phyloP scores from a whole-genome alignment of 2,329 filamentous ascomycete genomes.

The Fusarium succisae region DNA sequence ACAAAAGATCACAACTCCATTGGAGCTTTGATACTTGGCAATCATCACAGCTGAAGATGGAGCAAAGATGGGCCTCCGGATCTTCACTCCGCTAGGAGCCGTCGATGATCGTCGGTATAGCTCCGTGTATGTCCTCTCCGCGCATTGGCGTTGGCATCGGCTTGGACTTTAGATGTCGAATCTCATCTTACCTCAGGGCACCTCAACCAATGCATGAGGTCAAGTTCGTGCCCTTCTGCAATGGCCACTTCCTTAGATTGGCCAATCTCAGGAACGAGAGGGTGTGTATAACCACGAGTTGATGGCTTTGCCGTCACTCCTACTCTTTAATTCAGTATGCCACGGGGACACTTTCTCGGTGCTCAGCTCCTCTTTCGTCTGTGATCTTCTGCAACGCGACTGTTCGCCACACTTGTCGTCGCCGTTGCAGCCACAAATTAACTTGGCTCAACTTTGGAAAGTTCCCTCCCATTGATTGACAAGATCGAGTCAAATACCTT shows the following conservation, averaged over 20 bases:
- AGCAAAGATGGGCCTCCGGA: slow-evolving; percentile 21
- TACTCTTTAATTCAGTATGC: slow-evolving; percentile 22
- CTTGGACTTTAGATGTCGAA: slow-evolving; percentile 3
- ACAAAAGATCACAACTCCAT: neutral
- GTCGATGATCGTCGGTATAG: slow-evolving; percentile 37
- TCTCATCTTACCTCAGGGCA: slow-evolving; percentile 12
- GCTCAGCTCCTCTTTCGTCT: slow-evolving; percentile 13
- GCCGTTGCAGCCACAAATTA: slow-evolving; percentile 31
- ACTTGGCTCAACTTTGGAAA: neutral
- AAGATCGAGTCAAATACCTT: slow-evolving; percentile 26
- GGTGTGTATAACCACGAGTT: slow-evolving; percentile 30
- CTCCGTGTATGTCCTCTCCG: slow-evolving; percentile 12
- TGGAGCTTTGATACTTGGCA: neutral
- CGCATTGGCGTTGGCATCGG: neutral
- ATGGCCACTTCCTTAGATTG: slow-evolving; percentile 24
- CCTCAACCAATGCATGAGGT: slow-evolving; percentile 30
- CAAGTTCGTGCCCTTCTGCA: slow-evolving; percentile 30
- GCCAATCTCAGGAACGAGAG: slow-evolving; percentile 12
- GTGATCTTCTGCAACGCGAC: slow-evolving; percentile 21
- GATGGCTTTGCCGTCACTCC: slow-evolving; percentile 35
- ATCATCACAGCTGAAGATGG: neutral
- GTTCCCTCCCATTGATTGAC: neutral
- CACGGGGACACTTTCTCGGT: slow-evolving; percentile 35
- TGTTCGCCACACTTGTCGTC: slow-evolving; percentile 32
- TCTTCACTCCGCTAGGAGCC: slow-evolving; percentile 36